A percentile compares a stretch with the other conserved stretches of the same genome.
These are phyloP conservation scores for Citrus sinensis DNA, from an alignment of 345 rosid species.

Conservation along the genomic window DVS_A1.0 CM039164.1:24852501-24853000, in stretches of 20 bases:
- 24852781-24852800: background rate
- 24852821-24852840: too few species aligned
- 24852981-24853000: too few species aligned
- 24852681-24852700: background rate
- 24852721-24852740: background rate
- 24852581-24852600: background rate
- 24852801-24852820: too few species aligned
- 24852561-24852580: background rate
- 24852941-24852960: too few species aligned
- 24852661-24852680: background rate
- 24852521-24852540: conserved; percentile 30
- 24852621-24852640: background rate
- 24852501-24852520: conserved; percentile 93
- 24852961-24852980: too few species aligned
- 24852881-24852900: too few species aligned
- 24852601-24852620: background rate
- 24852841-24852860: too few species aligned
- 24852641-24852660: background rate
- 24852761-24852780: background rate
- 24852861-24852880: too few species aligned
- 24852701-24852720: background rate
- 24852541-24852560: background rate
- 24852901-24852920: too few species aligned
- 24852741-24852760: background rate
- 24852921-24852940: too few species aligned